A percentile compares a stretch with the other conserved stretches of the same genome.
Evolutionary conservation across 176 grass and related monocot genomes (phyloP).

Genomic region (Zea luxurians): DNA sequence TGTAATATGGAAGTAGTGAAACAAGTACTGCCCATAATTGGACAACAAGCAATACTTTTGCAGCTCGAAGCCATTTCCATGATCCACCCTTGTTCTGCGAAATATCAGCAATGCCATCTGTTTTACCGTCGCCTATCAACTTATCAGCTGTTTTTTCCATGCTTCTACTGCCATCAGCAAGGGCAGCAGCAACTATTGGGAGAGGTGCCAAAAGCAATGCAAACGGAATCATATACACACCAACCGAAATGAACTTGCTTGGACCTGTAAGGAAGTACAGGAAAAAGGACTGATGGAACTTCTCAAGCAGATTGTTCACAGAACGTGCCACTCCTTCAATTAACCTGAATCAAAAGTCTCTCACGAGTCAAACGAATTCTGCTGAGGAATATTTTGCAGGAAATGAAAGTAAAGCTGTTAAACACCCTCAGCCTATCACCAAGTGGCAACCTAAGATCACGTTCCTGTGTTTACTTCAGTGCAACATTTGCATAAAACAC

Average conservation of each 20-base stretch:
- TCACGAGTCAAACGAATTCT: constrained; percentile 11
- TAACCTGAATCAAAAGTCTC: constrained; percentile 65
- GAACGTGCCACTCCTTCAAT: constrained; percentile 86
- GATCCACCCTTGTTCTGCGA: constrained; percentile 43
- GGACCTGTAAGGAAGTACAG: constrained; percentile 89
- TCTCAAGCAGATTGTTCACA: constrained; percentile 92
- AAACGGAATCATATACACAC: constrained; percentile 98
- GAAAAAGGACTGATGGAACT: constrained; percentile 99
- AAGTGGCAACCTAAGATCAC: neutral
- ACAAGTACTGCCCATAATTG: constrained; percentile 78
- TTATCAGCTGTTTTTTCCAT: constrained; percentile 23
- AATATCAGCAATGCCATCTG: constrained; percentile 29
- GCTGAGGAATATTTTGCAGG: constrained; percentile 10
- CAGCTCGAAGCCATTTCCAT: constrained; percentile 84
- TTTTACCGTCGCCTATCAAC: neutral
- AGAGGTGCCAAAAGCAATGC: constrained; percentile 71
- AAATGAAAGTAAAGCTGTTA: constrained; percentile 15
- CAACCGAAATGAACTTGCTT: constrained; percentile 91
- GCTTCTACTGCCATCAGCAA: constrained; percentile 48
- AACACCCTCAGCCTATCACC: neutral
- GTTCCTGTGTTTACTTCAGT: neutral
- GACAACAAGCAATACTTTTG: constrained; percentile 70
- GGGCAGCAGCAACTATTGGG: constrained; percentile 84
- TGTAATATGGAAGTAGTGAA: constrained; percentile 65
- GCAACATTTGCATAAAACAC: neutral